Base-by-base conservation (phyloP, 2,329 filamentous ascomycete genomes). In the Aschersonia sp. region DNA sequence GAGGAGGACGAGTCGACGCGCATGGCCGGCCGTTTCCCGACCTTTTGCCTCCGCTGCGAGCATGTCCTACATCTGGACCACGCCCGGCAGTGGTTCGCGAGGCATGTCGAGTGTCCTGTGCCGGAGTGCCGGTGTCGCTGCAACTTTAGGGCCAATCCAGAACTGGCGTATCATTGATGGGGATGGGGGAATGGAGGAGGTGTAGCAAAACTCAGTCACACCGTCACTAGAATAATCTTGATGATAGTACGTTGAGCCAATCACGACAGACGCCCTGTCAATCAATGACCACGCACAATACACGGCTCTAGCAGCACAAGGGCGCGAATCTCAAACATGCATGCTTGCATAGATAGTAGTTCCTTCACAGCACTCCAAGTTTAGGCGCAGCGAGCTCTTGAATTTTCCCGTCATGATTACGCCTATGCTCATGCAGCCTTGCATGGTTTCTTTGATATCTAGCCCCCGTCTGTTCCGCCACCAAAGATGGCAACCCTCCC, bases 41-140 rank as follows among this genome's bases (percentile, higher is more conserved):
- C 78, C 0, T 84, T 84, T 56, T 85, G 81, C 51, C 67, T 84
- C 43, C 73, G 74, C 54, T 85, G 81, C 58, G 79, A 83, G 56
- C 81, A 85, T 57, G 78, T 82, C 7, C 63, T 80, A 56, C 81
- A 85, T 55, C 67, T 83, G 49, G 80, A 84, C 54, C 81, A 84
- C 58, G 79, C 80, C 5, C 65, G 77, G 54, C 72, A 76, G 61
- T 85, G 81, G 81, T 85, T 84, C 55, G 67, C 72, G 5, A 64
- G 77, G 32, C 80, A 84, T 53, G 70, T 71, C 31, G 78, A 84
- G 62, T 84, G 81, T 56, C 80, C 81, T 0, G 78, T 84, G 45
- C 78, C 81, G 1, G 80, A 84, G 62, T 85, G 81, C 56, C 70
- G 77, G 46, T 85, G 81, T 53, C 70, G 73, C 38, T 84, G 80